Conservation (phyloP, 2,329 filamentous ascomycete genomes). For the Arthrobotrys pseudoclavata region DNA sequence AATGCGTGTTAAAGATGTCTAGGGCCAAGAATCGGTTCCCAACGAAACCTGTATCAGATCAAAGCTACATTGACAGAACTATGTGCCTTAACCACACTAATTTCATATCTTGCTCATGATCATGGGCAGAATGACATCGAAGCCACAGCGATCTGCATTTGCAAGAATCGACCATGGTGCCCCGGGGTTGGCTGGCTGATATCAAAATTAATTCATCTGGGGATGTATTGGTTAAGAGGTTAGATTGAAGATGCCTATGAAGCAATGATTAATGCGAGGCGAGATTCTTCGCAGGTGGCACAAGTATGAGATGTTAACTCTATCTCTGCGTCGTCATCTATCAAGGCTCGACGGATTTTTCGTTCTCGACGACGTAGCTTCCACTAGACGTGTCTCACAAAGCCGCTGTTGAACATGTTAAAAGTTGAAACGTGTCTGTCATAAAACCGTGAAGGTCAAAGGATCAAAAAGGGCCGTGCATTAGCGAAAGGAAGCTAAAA, state of each 20-base stretch:
- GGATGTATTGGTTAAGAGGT: not conserved
- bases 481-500: constrained; percentile 42
- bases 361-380: not conserved
- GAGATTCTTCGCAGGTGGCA: constrained; percentile 4
- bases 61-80: not conserved
- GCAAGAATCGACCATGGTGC: not conserved
- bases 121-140: constrained; percentile 14
- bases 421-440: constrained; percentile 25
- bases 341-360: not conserved
- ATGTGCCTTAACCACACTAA: constrained; percentile 5
- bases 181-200: constrained; percentile 10
- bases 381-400: not conserved
- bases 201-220: constrained; percentile 2
- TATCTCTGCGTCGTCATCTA: constrained; percentile 12
- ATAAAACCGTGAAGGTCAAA: constrained; percentile 7
- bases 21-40: constrained; percentile 1
- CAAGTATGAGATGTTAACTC: constrained; percentile 11
- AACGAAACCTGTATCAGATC: constrained; percentile 10
- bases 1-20: constrained; percentile 5
- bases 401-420: not conserved
- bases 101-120: not conserved
- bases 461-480: constrained; percentile 30
- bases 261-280: constrained; percentile 7
- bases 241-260: not conserved
- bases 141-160: constrained; percentile 16